phyloP scores from a whole-genome alignment of 495 filamentous ascomycete genomes.

The Aeminium ludgeri region DNA sequence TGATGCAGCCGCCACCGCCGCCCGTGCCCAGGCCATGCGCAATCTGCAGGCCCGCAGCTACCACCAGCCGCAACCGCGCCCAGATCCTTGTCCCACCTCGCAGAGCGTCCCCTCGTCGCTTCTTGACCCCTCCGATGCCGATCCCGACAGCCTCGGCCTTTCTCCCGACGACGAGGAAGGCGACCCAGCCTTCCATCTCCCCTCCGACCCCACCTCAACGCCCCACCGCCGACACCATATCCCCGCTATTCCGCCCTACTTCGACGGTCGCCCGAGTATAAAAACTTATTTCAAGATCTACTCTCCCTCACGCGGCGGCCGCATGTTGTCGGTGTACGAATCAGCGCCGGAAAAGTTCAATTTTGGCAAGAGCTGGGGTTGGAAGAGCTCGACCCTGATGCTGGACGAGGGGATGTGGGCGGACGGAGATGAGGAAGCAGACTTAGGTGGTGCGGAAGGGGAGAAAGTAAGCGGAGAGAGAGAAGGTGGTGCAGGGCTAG shows the following conservation, averaged over 20 bases:
- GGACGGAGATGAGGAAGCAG: slow-evolving; percentile 8
- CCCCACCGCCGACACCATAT: slow-evolving; percentile 7
- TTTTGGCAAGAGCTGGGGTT: slow-evolving; percentile 47
- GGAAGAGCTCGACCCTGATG: slow-evolving; percentile 43
- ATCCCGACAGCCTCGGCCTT: neutral
- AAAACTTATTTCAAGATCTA: slow-evolving; percentile 51
- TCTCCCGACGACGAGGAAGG: slow-evolving; percentile 2
- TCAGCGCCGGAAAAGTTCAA: slow-evolving; percentile 43
- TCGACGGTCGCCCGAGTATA: slow-evolving; percentile 39
- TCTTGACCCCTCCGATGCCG: too few species aligned
- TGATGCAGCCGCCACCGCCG: too few species aligned
- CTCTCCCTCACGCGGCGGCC: slow-evolving; percentile 37
- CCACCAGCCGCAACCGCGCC: too few species aligned
- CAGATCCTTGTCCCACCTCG: too few species aligned
- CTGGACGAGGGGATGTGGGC: slow-evolving; percentile 34
- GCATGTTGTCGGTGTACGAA: slow-evolving; percentile 41
- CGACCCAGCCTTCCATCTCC: neutral
- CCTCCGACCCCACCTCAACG: neutral
- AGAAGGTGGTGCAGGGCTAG: neutral
- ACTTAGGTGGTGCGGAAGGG: neutral
- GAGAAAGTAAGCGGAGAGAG: neutral
- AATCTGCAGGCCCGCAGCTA: slow-evolving; percentile 6
- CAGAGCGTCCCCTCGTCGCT: too few species aligned
- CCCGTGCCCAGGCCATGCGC: slow-evolving; percentile 10
- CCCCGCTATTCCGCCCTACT: slow-evolving; percentile 35